A percentile compares a stretch with the other conserved stretches of the same genome.
Evolutionary conservation across 2,329 filamentous ascomycete genomes (phyloP).

Genomic region (Cadophora sp.): DNA sequence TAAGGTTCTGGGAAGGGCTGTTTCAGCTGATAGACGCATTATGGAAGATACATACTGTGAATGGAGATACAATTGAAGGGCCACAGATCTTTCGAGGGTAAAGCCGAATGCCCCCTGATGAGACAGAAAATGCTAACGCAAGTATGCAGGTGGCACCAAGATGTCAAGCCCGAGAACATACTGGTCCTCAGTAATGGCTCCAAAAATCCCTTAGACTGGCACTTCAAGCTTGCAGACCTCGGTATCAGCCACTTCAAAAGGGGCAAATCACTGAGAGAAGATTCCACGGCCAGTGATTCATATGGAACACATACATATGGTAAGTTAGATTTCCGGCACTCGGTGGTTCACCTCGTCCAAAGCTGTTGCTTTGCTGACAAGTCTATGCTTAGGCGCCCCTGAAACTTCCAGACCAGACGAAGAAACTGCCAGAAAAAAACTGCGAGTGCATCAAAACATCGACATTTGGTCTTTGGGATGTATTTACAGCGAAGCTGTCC

Average conservation of each 20-base stretch:
- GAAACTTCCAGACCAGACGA: conserved; percentile 39
- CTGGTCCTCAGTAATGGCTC: conserved; percentile 38
- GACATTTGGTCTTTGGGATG: conserved; percentile 48
- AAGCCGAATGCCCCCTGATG: too few species aligned
- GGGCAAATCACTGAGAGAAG: conserved; percentile 21
- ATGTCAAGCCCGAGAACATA: conserved; percentile 46
- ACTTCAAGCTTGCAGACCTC: conserved; percentile 45
- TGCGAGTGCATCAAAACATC: conserved; percentile 26
- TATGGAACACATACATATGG: too few species aligned
- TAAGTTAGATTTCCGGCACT: too few species aligned
- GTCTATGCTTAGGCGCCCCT: conserved; percentile 41
- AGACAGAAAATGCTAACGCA: conserved; percentile 23
- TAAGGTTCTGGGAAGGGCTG: conserved; percentile 45
- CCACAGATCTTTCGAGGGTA: too few species aligned
- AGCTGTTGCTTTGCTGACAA: too few species aligned
- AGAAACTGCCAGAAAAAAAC: conserved; percentile 9
- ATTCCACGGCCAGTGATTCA: conserved; percentile 21
- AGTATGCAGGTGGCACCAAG: conserved; percentile 42
- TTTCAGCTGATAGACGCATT: conserved; percentile 44
- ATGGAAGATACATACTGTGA: conserved; percentile 34
- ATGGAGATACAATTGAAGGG: conserved; percentile 25
- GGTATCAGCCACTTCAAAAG: conserved; percentile 29
- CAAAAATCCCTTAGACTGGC: conserved; percentile 34
- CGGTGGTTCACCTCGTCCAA: too few species aligned
- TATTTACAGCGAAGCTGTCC: conserved; percentile 44